Percentiles rank a stretch among this genome's conserved stretches.
Evolutionary conservation across 2,329 filamentous ascomycete species (phyloP).

Genomic region (Arthroderma sp.): DNA sequence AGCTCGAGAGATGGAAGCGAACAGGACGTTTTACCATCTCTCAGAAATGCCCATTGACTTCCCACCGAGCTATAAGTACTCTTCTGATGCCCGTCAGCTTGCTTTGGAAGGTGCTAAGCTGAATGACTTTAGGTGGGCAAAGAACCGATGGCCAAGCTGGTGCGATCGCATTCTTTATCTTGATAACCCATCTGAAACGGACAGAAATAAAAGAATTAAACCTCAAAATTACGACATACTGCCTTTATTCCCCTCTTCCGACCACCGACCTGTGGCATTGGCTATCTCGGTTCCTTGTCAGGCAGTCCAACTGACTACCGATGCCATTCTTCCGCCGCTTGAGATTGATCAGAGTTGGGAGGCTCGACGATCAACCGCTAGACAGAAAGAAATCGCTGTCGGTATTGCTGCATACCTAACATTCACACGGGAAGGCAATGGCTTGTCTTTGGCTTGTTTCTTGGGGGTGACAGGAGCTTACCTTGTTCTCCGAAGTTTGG

Average conservation of each 20-base stretch:
- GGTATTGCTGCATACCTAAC: conserved; percentile 45
- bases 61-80: conserved; percentile 90
- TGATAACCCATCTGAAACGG: conserved; percentile 38
- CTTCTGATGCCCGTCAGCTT: conserved; percentile 26
- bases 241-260: conserved; percentile 66
- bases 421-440: conserved; percentile 35
- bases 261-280: conserved; percentile 75
- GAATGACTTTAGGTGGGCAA: conserved; percentile 58
- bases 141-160: conserved; percentile 81
- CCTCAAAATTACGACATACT: conserved; percentile 57
- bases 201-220: conserved; percentile 30
- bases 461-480: conserved; percentile 29
- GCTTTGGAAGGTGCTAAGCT: too few relatives aligned
- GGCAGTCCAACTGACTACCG: conserved; percentile 21
- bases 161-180: conserved; percentile 81
- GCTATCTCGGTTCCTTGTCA: conserved; percentile 52
- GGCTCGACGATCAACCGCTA: conserved; percentile 38
- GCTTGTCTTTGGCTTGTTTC: conserved; percentile 25
- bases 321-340: conserved; percentile 37
- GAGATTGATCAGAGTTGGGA: conserved; percentile 45
- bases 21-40: conserved; percentile 64
- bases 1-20: conserved; percentile 52
- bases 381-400: conserved; percentile 45
- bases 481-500: conserved; percentile 21
- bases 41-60: conserved; percentile 62